These are phyloP conservation scores for Scutellaria barbata DNA, from an alignment of 257 asterid genomes.

Conservation along the genomic window DNA sequence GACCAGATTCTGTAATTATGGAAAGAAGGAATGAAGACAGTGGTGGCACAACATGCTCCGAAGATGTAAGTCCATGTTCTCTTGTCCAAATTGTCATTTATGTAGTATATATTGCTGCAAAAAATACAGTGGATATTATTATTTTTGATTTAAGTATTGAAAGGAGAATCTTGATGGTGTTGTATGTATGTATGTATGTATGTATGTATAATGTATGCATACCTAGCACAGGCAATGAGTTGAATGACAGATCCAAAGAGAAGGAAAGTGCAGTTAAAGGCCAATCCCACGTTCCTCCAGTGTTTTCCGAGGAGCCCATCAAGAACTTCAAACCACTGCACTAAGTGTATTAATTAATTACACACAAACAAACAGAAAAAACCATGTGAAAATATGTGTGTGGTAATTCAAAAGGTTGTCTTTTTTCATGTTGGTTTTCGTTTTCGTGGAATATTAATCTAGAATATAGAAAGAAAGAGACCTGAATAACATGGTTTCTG, in stretches of 20 bases:
- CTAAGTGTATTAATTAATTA: neutral
- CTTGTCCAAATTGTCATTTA: constrained; percentile 95
- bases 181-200: too few relatives aligned
- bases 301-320: constrained; percentile 89
- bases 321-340: constrained; percentile 95
- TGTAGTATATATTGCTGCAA: constrained; percentile 90
- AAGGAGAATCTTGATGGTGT: too few relatives aligned
- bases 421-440: neutral
- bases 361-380: constrained; percentile 23
- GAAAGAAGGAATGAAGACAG: constrained; percentile 91
- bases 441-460: too few relatives aligned
- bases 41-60: constrained; percentile 95
- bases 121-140: neutral
- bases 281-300: constrained; percentile 98
- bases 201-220: too few relatives aligned
- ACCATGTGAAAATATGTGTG: constrained; percentile 35
- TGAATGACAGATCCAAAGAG: constrained; percentile 96
- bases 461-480: neutral
- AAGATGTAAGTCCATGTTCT: constrained; percentile 94
- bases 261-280: constrained; percentile 92
- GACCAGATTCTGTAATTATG: constrained; percentile 97
- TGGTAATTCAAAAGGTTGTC: constrained; percentile 4
- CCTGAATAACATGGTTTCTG: constrained; percentile 95
- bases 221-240: constrained; percentile 99
- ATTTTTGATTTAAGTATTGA: too few relatives aligned